Percentiles rank a stretch among this genome's conserved stretches.
Conservation (phyloP, 1,284 basidiomycete species). For the Marasmius tenuissimus region DNA sequence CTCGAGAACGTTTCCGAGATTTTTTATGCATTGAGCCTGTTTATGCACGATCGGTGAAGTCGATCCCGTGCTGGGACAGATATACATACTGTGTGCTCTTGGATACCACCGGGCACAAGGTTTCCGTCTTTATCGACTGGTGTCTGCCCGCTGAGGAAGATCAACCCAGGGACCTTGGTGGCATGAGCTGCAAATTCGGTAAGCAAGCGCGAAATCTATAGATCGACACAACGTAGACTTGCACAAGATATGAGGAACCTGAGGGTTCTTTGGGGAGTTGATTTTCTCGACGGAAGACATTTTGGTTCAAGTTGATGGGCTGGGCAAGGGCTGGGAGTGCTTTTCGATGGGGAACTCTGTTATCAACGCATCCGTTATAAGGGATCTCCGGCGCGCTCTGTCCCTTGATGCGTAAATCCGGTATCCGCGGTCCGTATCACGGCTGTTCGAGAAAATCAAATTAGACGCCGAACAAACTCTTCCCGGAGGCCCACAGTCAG, state of each 20-base stretch:
- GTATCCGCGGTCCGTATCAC: neutral
- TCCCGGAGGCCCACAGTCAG: neutral
- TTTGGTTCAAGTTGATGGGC: neutral
- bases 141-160: conserved; percentile 61
- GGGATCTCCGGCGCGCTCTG: neutral
- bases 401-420: neutral
- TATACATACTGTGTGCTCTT: conserved; percentile 54
- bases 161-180: conserved; percentile 52
- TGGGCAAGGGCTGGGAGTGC: neutral
- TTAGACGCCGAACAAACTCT: neutral
- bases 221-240: conserved; percentile 19
- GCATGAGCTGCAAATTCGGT: conserved; percentile 43
- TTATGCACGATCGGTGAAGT: neutral
- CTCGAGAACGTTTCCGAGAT: conserved; percentile 50
- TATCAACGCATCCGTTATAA: neutral
- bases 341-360: neutral
- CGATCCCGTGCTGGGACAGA: neutral
- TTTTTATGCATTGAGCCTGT: conserved; percentile 55
- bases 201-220: neutral
- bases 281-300: conserved; percentile 50
- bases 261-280: conserved; percentile 43
- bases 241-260: conserved; percentile 50
- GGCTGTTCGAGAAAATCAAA: neutral
- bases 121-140: conserved; percentile 47
- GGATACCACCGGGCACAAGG: conserved; percentile 50